Evolutionary conservation across 805 yeast species (phyloP).

Genomic region (Cyberlindnera petersonii): DNA sequence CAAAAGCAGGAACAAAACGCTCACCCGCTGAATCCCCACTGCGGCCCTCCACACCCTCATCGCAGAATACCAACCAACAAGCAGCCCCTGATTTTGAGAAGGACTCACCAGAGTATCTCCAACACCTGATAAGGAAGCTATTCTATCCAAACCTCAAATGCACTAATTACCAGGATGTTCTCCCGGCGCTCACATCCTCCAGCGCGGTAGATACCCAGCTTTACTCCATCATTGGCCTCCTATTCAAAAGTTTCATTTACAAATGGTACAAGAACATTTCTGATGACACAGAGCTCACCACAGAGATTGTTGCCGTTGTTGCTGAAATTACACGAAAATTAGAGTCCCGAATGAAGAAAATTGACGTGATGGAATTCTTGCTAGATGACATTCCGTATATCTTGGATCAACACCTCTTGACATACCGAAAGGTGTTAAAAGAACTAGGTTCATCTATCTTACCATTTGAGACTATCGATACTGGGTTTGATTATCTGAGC

Average conservation of each 20-base stretch:
- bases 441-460: slow-evolving; percentile 31
- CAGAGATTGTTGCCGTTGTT: slow-evolving; percentile 36
- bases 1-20: slow-evolving; percentile 5
- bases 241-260: slow-evolving; percentile 43
- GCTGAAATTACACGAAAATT: slow-evolving; percentile 39
- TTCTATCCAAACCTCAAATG: slow-evolving; percentile 24
- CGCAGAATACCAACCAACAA: not conserved
- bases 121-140: slow-evolving; percentile 25
- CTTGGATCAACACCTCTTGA: slow-evolving; percentile 35
- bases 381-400: slow-evolving; percentile 44
- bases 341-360: slow-evolving; percentile 29
- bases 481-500: slow-evolving; percentile 32
- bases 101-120: slow-evolving; percentile 27
- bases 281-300: slow-evolving; percentile 38
- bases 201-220: slow-evolving; percentile 40
- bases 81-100: slow-evolving; percentile 6
- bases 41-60: slow-evolving; percentile 5
- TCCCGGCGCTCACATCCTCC: slow-evolving; percentile 40
- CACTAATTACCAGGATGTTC: slow-evolving; percentile 20
- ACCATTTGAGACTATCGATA: slow-evolving; percentile 31
- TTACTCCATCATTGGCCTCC: slow-evolving; percentile 43
- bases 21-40: slow-evolving; percentile 8
- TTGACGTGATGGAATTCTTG: slow-evolving; percentile 36
- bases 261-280: slow-evolving; percentile 43
- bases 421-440: slow-evolving; percentile 27